Percentiles rank a stretch among this genome's conserved stretches.
Evolutionary conservation across 148 eudicot species (phyloP).

Genomic region (Arctostaphylos glauca): DNA sequence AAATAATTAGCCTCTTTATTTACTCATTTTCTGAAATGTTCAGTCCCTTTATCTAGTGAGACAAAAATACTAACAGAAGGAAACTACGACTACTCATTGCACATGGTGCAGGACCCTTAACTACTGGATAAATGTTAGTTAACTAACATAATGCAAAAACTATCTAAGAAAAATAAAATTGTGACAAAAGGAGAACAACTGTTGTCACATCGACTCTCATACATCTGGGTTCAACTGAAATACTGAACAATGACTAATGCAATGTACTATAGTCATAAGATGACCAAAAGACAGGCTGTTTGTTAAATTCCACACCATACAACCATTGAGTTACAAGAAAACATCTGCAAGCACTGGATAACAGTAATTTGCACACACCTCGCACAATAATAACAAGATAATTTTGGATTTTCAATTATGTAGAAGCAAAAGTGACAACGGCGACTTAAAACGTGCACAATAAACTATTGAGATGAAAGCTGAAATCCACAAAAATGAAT

Average conservation of each 20-base stretch:
- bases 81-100: not conserved
- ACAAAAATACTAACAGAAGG: not conserved
- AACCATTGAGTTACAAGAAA: not conserved
- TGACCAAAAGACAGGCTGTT: not conserved
- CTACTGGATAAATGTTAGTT: too few relatives aligned
- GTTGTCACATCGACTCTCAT: too few relatives aligned
- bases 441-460: not conserved
- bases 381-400: not conserved
- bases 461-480: too few relatives aligned
- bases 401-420: not conserved
- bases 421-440: not conserved
- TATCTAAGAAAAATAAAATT: too few relatives aligned
- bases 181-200: too few relatives aligned
- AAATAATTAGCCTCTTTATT: slow-evolving; percentile 5
- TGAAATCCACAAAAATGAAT: too few relatives aligned
- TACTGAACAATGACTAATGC: too few relatives aligned
- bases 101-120: not conserved
- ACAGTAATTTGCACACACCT: not conserved
- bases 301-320: not conserved
- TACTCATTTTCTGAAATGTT: not conserved
- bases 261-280: not conserved
- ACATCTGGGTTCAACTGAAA: too few relatives aligned
- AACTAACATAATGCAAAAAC: too few relatives aligned
- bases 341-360: not conserved
- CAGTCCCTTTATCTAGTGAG: not conserved